Evolutionary conservation across 352 stramenopile species (phyloP).

Genomic region (Detonula confervacea): DNA sequence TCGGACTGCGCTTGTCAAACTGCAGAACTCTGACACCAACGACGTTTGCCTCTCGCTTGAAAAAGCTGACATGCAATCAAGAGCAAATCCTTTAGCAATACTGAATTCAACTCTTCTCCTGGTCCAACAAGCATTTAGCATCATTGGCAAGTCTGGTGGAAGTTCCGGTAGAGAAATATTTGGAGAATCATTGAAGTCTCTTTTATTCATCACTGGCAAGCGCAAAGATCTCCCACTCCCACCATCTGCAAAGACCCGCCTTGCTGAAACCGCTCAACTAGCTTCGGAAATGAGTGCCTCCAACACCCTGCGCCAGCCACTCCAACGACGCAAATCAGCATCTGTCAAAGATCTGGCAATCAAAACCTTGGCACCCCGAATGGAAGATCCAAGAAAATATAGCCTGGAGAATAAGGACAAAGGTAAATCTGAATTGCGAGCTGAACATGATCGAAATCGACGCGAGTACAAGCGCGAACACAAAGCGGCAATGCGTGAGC

Average conservation of each 20-base stretch:
- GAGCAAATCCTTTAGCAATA: slow-evolving; percentile 35
- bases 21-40: slow-evolving; percentile 12
- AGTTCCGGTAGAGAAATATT: slow-evolving; percentile 66
- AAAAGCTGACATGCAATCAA: slow-evolving; percentile 40
- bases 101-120: slow-evolving; percentile 60
- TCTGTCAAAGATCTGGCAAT: slow-evolving; percentile 59
- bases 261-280: slow-evolving; percentile 41
- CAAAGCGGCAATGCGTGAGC: slow-evolving; percentile 94
- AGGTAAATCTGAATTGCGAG: slow-evolving; percentile 88
- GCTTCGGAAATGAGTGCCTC: slow-evolving; percentile 45
- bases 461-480: slow-evolving; percentile 96
- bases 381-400: slow-evolving; percentile 82
- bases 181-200: slow-evolving; percentile 57
- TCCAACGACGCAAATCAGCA: slow-evolving; percentile 55
- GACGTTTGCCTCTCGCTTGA: slow-evolving; percentile 48
- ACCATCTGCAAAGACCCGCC: slow-evolving; percentile 40
- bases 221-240: slow-evolving; percentile 56
- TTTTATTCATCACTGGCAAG: slow-evolving; percentile 64
- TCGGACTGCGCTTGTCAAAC: slow-evolving; percentile 66
- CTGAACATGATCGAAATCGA: slow-evolving; percentile 84
- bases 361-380: slow-evolving; percentile 74
- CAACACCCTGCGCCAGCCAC: slow-evolving; percentile 34
- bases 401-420: slow-evolving; percentile 83
- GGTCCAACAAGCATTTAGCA: slow-evolving; percentile 41
- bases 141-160: slow-evolving; percentile 44